Evolutionary conservation across 441 rosid species (phyloP).

Genomic region (Populus tomentosa): DNA sequence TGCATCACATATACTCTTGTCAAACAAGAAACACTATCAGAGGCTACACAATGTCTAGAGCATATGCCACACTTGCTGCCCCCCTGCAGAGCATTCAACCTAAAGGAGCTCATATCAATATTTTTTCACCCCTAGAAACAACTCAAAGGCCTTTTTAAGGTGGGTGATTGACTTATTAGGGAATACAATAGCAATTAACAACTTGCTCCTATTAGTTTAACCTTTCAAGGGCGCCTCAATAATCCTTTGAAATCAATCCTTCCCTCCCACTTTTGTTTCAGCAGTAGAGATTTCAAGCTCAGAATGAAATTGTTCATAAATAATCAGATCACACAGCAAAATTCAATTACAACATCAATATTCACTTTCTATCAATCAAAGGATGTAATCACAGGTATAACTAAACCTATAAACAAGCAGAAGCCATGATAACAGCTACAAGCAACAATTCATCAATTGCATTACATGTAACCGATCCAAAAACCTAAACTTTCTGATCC

Average conservation of each 20-base stretch:
- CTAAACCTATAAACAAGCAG: not conserved
- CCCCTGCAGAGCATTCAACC: not conserved
- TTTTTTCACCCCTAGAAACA: not conserved
- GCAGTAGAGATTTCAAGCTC: not conserved
- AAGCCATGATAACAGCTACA: not conserved
- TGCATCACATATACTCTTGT: not conserved
- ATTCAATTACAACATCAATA: not conserved
- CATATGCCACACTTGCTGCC: not conserved
- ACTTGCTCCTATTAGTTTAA: not conserved
- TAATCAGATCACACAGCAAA: not conserved
- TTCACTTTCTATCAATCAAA: not conserved
- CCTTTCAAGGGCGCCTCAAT: not conserved
- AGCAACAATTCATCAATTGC: not conserved
- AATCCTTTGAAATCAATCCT: not conserved
- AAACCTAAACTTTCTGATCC: slow-evolving; percentile 3
- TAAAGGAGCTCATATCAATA: not conserved
- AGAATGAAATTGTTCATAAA: not conserved
- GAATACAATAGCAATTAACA: not conserved
- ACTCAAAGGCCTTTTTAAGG: too few relatives aligned
- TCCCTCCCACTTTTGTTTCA: not conserved
- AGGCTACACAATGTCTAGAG: not conserved
- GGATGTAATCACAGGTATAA: not conserved
- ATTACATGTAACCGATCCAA: not conserved
- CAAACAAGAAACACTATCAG: not conserved
- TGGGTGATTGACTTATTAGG: not conserved